A percentile compares a stretch with the other conserved stretches of the same genome.
Evolutionary conservation across 768 basidiomycete species (phyloP).

Genomic region (Suillus subalutaceus): DNA sequence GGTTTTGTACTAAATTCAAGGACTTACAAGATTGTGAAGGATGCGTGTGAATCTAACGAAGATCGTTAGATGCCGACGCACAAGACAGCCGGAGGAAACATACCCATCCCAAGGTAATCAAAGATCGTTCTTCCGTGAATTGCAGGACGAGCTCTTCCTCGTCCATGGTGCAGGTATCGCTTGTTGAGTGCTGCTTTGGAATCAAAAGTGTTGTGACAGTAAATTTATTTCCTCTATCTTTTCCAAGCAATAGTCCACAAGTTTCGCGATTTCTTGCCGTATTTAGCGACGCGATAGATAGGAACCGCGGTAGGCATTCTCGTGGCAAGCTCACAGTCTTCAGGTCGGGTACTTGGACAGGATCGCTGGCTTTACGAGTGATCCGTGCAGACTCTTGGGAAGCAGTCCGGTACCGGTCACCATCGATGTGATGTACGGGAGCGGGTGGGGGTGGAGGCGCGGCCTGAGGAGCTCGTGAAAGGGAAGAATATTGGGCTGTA

Average conservation of each 20-base stretch:
- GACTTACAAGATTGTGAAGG: slow-evolving; percentile 82
- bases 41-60: slow-evolving; percentile 83
- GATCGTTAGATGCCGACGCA: slow-evolving; percentile 2
- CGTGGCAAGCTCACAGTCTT: slow-evolving; percentile 72
- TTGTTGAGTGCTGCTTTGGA: slow-evolving; percentile 86
- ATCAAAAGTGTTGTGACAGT: slow-evolving; percentile 82
- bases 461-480: slow-evolving; percentile 27
- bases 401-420: slow-evolving; percentile 34
- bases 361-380: slow-evolving; percentile 28
- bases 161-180: slow-evolving; percentile 92
- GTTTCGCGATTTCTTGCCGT: slow-evolving; percentile 83
- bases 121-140: slow-evolving; percentile 78
- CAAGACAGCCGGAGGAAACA: slow-evolving; percentile 25
- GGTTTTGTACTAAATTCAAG: background rate
- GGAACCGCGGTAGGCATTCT: slow-evolving; percentile 73
- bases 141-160: slow-evolving; percentile 85
- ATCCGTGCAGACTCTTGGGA: slow-evolving; percentile 40
- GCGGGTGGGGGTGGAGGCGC: slow-evolving; percentile 27
- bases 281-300: slow-evolving; percentile 77
- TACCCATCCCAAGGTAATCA: slow-evolving; percentile 94
- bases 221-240: slow-evolving; percentile 57
- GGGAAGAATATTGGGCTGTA: slow-evolving; percentile 22
- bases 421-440: slow-evolving; percentile 26
- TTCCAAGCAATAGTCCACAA: slow-evolving; percentile 84
- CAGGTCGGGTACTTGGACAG: slow-evolving; percentile 46